A percentile compares a stretch with the other conserved stretches of the same genome.
phyloP scores from a whole-genome alignment of 202 grass and related monocot species.

The Panicum hallii region DNA sequence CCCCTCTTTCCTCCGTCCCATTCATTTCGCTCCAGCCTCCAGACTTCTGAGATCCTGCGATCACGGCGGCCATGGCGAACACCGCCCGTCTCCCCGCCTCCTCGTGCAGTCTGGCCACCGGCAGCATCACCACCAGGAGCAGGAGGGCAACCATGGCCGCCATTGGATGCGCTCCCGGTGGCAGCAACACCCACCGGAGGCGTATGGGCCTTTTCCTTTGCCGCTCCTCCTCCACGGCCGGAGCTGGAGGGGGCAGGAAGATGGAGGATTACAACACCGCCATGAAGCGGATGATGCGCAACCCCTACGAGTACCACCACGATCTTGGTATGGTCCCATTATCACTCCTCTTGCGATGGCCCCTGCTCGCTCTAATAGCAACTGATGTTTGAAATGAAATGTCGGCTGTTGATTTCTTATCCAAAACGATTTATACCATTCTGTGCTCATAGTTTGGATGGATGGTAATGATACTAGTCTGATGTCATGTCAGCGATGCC shows the following conservation, averaged over 20 bases:
- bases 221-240: constrained; percentile 41
- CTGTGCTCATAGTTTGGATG: neutral
- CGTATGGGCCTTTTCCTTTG: constrained; percentile 9
- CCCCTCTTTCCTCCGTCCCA: neutral
- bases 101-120: neutral
- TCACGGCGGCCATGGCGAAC: constrained; percentile 46
- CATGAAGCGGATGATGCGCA: constrained; percentile 94
- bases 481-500: neutral
- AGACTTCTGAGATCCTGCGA: neutral
- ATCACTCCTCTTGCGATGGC: neutral
- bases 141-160: constrained; percentile 32
- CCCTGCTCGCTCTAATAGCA: too few species aligned
- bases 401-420: neutral
- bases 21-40: neutral
- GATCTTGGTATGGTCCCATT: constrained; percentile 62
- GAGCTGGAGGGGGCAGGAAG: constrained; percentile 35
- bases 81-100: constrained; percentile 1
- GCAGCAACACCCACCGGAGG: neutral
- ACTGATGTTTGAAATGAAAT: neutral
- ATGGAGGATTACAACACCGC: constrained; percentile 86
- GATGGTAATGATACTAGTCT: neutral
- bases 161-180: neutral
- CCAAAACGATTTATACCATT: neutral
- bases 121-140: constrained; percentile 6
- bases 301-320: constrained; percentile 93